Evolutionary conservation across 1,284 basidiomycete species (phyloP).

Genomic region (Chiua sp.): DNA sequence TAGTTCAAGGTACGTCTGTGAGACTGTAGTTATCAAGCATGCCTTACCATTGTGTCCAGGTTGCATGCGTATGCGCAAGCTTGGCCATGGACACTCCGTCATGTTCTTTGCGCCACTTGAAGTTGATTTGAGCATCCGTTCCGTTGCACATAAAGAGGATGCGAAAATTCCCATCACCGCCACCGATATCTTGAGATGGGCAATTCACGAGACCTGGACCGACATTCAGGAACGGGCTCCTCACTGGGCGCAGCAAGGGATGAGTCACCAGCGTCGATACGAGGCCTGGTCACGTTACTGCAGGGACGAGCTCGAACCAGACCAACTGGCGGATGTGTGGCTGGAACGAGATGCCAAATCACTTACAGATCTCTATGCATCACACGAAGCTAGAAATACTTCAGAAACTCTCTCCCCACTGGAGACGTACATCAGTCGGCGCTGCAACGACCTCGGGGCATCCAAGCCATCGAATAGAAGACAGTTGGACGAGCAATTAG

Average conservation of each 20-base stretch:
- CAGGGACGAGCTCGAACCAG: not conserved
- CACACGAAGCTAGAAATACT: not conserved
- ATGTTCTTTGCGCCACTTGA: constrained; percentile 53
- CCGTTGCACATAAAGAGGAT: constrained; percentile 12
- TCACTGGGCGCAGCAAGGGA: constrained; percentile 53
- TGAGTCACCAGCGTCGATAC: constrained; percentile 41
- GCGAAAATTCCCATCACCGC: constrained; percentile 18
- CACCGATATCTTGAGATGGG: constrained; percentile 47
- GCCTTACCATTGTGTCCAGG: constrained; percentile 28
- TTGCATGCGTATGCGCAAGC: constrained; percentile 53
- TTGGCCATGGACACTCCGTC: constrained; percentile 52
- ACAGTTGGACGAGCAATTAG: constrained; percentile 48
- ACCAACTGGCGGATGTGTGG: constrained; percentile 34
- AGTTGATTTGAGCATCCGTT: constrained; percentile 45
- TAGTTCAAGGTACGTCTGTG: constrained; percentile 52
- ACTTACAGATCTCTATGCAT: constrained; percentile 43
- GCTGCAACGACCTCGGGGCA: constrained; percentile 34
- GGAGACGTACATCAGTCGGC: constrained; percentile 25
- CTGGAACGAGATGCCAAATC: constrained; percentile 41
- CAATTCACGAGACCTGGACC: constrained; percentile 46
- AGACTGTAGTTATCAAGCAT: rapidly evolving
- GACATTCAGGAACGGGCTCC: constrained; percentile 44
- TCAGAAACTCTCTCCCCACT: constrained; percentile 7
- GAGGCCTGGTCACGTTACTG: constrained; percentile 34
- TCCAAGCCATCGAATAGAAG: constrained; percentile 6